Percentiles rank a stretch among this genome's conserved stretches.
Conservation (phyloP, 495 filamentous ascomycete genomes). For the Xylaria scruposa region DNA sequence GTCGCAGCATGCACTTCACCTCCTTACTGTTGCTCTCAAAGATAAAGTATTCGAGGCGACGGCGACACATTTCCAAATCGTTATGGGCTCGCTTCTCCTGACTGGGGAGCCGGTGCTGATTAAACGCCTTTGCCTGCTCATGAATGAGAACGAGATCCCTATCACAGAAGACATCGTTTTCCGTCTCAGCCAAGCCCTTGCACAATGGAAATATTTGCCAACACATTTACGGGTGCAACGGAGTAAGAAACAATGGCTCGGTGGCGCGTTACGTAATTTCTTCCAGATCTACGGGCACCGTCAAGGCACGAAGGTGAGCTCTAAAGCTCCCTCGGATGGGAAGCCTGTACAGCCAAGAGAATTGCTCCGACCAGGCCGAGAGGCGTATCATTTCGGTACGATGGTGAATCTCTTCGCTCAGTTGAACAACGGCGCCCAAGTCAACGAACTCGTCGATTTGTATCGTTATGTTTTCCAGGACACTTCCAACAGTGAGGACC, state of each 20-base stretch:
- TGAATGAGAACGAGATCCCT: constrained; percentile 42
- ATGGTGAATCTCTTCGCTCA: constrained; percentile 69
- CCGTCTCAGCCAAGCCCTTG: constrained; percentile 44
- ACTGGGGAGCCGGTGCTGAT: constrained; percentile 45
- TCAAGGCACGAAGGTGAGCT: not conserved
- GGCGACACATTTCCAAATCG: constrained; percentile 75
- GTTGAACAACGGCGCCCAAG: constrained; percentile 59
- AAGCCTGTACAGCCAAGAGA: constrained; percentile 37
- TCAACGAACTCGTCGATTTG: constrained; percentile 62
- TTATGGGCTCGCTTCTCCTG: constrained; percentile 61
- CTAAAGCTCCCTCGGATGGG: constrained; percentile 15
- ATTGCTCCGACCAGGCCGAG: constrained; percentile 48
- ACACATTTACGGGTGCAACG: constrained; percentile 19
- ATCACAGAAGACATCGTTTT: constrained; percentile 41
- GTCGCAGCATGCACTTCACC: constrained; percentile 68
- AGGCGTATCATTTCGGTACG: constrained; percentile 59
- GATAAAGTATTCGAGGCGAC: constrained; percentile 64
- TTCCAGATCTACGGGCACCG: constrained; percentile 39
- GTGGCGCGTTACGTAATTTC: constrained; percentile 39
- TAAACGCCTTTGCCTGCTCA: constrained; percentile 41
- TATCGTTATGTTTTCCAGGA: constrained; percentile 51
- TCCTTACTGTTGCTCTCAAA: constrained; percentile 67
- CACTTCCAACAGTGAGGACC: constrained; percentile 32
- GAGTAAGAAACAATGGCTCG: constrained; percentile 37
- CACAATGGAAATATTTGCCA: constrained; percentile 42